Percentiles rank a stretch among this genome's conserved stretches.
phyloP scores from a whole-genome alignment of 2,329 filamentous ascomycete species.

The Chalara sp. region DNA sequence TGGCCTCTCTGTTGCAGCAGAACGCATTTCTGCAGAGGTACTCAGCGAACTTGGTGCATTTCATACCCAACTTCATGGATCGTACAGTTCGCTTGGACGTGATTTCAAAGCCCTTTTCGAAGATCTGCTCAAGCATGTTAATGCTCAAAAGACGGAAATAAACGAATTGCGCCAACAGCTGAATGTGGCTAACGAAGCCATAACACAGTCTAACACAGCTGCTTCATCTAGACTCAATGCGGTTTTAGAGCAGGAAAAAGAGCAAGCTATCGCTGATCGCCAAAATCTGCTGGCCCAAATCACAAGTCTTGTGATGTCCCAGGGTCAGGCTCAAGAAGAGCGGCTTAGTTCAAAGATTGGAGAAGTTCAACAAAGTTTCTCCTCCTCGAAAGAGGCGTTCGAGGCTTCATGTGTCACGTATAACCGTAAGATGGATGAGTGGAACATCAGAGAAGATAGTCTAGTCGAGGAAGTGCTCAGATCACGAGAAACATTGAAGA shows the following conservation, averaged over 20 bases:
- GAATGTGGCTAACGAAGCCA: conserved; percentile 58
- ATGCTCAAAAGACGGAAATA: conserved; percentile 70
- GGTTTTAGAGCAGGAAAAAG: conserved; percentile 69
- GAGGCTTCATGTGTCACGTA: conserved; percentile 61
- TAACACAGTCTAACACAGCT: conserved; percentile 60
- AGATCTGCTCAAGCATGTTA: conserved; percentile 66
- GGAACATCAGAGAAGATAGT: conserved; percentile 61
- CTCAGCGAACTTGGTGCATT: conserved; percentile 80
- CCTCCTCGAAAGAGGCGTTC: conserved; percentile 56
- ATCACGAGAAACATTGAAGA: conserved; percentile 73
- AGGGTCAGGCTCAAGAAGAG: conserved; percentile 65
- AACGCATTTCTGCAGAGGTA: conserved; percentile 84
- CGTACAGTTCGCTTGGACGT: conserved; percentile 74
- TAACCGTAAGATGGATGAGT: conserved; percentile 64
- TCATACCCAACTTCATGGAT: conserved; percentile 73
- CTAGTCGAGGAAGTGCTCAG: conserved; percentile 65
- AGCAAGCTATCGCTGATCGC: conserved; percentile 65
- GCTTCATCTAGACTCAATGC: conserved; percentile 62
- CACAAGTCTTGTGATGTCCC: conserved; percentile 65
- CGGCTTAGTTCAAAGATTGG: conserved; percentile 60
- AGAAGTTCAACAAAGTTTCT: conserved; percentile 57
- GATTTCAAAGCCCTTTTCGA: conserved; percentile 87
- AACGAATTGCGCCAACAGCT: conserved; percentile 67
- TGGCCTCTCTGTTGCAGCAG: conserved; percentile 75
- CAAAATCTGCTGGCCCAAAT: conserved; percentile 71